Conservation (phyloP, 2,329 filamentous ascomycete genomes). For the Neonectria punicea region DNA sequence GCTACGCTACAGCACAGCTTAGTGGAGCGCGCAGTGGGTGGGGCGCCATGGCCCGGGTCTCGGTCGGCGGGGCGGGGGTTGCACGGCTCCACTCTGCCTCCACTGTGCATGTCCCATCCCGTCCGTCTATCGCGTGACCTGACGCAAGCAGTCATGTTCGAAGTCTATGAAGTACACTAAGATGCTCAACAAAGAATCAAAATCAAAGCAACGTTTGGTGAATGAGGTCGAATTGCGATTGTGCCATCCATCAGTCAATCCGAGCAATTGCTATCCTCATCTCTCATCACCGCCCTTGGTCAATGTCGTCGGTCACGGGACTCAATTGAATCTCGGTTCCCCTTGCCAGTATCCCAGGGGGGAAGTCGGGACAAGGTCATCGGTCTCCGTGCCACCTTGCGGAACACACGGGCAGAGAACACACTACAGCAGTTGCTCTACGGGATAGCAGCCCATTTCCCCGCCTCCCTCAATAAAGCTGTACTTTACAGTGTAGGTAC, state of each 20-base stretch:
- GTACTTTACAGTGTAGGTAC: not conserved
- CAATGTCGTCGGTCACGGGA: conserved; percentile 21
- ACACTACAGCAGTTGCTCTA: not conserved
- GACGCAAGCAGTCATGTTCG: conserved; percentile 42
- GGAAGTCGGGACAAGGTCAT: not conserved
- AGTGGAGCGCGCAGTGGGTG: not conserved
- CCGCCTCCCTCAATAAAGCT: not conserved
- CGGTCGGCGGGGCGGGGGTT: conserved; percentile 15
- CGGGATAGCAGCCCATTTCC: not conserved
- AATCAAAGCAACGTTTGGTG: not conserved
- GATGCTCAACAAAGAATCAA: not conserved
- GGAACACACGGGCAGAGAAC: not conserved
- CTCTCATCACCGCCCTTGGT: conserved; percentile 18
- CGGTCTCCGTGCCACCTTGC: conserved; percentile 2
- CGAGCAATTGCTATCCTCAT: conserved; percentile 21
- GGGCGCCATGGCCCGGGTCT: conserved; percentile 28
- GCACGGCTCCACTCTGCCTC: conserved; percentile 14
- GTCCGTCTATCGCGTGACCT: conserved; percentile 47
- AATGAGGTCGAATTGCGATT: not conserved
- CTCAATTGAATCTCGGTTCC: conserved; percentile 33
- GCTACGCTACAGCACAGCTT: not conserved
- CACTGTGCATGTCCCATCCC: conserved; percentile 37
- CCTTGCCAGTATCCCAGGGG: conserved; percentile 12
- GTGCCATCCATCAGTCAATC: conserved; percentile 14
- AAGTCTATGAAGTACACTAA: not conserved